Evolutionary conservation across 176 grass and related monocot genomes (phyloP).

Genomic region (Rhynchospora tenuis): DNA sequence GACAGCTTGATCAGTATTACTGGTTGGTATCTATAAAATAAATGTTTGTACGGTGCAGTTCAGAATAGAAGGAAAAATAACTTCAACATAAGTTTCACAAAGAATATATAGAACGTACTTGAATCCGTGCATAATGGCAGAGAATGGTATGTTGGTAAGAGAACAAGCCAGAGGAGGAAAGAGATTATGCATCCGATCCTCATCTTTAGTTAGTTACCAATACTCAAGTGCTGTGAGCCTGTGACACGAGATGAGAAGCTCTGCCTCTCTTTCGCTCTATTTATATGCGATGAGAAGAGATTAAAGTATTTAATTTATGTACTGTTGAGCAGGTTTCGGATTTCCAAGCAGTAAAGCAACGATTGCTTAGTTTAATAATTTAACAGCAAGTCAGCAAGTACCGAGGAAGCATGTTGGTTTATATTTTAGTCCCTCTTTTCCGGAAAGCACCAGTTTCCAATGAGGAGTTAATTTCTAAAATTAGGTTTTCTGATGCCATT

Average conservation of each 20-base stretch:
- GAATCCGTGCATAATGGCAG: conserved; percentile 13
- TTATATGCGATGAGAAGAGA: background rate
- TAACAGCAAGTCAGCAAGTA: background rate
- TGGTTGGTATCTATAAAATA: background rate
- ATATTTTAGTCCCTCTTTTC: background rate
- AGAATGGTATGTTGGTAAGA: conserved; percentile 1
- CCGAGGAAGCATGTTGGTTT: background rate
- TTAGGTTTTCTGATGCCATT: too few species aligned
- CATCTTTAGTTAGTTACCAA: background rate
- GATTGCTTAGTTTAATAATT: background rate
- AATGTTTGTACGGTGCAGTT: background rate
- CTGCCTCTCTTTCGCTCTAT: background rate
- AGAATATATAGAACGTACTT: background rate
- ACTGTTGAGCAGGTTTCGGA: background rate
- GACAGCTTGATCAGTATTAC: background rate
- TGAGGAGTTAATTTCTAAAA: too few species aligned
- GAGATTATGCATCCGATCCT: background rate
- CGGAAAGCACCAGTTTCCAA: background rate
- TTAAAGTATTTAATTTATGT: background rate
- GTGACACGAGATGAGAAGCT: background rate
- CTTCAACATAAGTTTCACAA: background rate
- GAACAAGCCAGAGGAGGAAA: background rate
- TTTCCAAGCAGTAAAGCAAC: background rate
- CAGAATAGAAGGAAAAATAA: background rate
- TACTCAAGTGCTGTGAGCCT: background rate